Conservation (phyloP, 768 basidiomycete genomes). For the Hydnum rufescens region DNA sequence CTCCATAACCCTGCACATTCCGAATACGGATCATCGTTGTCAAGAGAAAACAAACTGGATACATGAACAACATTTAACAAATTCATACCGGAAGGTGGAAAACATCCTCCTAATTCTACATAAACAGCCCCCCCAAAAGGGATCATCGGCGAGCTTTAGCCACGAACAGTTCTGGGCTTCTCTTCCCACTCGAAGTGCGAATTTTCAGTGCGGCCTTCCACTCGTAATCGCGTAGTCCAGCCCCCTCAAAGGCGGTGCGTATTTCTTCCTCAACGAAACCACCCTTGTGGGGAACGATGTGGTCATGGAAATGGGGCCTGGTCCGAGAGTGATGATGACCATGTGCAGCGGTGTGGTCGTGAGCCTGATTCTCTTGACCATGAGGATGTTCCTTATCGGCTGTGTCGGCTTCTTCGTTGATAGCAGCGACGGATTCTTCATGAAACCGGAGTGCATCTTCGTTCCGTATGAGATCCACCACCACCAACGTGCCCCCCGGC, state of each 20-base stretch:
- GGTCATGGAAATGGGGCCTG: background rate
- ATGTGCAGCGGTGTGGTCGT: background rate
- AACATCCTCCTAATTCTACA: too few relatives aligned
- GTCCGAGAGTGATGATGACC: background rate
- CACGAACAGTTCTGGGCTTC: background rate
- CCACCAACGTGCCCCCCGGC: constrained; percentile 38
- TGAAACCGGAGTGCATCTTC: constrained; percentile 3
- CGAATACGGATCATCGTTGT: too few relatives aligned
- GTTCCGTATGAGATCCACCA: constrained; percentile 29
- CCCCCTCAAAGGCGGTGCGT: constrained; percentile 1
- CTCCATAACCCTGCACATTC: too few relatives aligned
- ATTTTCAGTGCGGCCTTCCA: background rate
- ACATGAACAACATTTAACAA: too few relatives aligned
- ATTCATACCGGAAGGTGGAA: too few relatives aligned
- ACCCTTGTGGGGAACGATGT: constrained; percentile 2
- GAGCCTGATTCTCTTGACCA: constrained; percentile 9
- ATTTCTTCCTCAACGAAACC: constrained; percentile 7
- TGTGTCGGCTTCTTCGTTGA: constrained; percentile 7
- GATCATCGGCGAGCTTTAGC: too few relatives aligned
- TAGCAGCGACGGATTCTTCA: too few relatives aligned
- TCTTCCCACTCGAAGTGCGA: background rate
- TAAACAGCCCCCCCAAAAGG: too few relatives aligned
- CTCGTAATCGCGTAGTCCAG: background rate
- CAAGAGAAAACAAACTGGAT: too few relatives aligned
- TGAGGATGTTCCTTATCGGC: constrained; percentile 14